These are phyloP conservation scores for Pyrus pyrifolia DNA, from an alignment of 306 rosid genomes.

Conservation along the genomic window DNA sequence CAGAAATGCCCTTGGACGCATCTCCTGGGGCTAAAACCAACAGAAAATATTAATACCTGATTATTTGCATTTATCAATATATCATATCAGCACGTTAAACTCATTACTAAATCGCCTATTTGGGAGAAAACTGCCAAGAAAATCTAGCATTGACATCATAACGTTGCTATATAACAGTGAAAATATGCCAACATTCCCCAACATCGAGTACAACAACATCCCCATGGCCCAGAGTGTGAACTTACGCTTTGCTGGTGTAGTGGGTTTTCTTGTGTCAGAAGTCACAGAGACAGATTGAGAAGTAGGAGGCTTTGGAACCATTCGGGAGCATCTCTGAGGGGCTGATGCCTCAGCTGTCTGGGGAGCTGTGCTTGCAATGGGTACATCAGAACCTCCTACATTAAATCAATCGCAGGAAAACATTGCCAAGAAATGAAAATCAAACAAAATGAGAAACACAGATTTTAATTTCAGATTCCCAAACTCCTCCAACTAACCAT, in stretches of 20 bases:
- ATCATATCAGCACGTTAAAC: no score
- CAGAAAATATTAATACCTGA: neutral
- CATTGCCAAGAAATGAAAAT: constrained; percentile 9
- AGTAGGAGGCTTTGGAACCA: constrained; percentile 64
- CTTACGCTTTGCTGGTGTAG: constrained; percentile 61
- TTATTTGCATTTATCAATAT: no score
- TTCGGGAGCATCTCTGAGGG: constrained; percentile 46
- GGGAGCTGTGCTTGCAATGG: constrained; percentile 39
- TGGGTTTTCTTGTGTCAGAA: constrained; percentile 30
- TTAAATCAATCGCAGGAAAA: neutral
- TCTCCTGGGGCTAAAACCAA: constrained; percentile 48
- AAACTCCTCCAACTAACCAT: neutral
- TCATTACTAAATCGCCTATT: no score
- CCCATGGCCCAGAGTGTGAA: neutral
- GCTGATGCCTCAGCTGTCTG: constrained; percentile 48
- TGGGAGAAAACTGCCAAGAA: neutral
- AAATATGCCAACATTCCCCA: neutral
- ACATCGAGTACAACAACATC: neutral
- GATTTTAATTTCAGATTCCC: neutral
- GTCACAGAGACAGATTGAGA: constrained; percentile 49
- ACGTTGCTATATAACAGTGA: neutral
- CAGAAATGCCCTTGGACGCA: constrained; percentile 46
- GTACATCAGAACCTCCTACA: constrained; percentile 51
- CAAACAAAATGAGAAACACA: neutral
- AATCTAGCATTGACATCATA: neutral